Base-by-base conservation (phyloP, 2,329 filamentous ascomycete species). In the Fusarium hainanense region DNA sequence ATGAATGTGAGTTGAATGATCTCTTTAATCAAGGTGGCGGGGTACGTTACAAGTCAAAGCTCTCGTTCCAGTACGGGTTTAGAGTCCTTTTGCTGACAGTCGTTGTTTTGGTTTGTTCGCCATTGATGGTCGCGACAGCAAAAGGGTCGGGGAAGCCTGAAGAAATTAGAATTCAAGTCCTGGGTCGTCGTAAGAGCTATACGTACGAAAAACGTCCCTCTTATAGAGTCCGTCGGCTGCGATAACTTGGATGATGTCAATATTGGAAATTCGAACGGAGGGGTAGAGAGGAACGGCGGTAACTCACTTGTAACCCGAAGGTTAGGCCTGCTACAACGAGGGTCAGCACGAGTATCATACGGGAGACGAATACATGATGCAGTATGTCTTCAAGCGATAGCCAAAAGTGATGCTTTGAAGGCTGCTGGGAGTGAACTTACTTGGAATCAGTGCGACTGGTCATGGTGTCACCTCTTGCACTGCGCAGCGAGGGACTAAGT, bases 21-120 rank as follows among this genome's bases (percentile, higher is more conserved):
- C 51, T 50, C 60, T 52, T 51, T 32, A 47, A 54, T 54, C 54
- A 42, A 48, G 46, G 49, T 67, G 65, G 55, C 41, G 50, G 70
- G 62, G 65, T 47, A 64, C 91, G 76, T 89, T 89, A 98, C 96
- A 99, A 92, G 82, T 99, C 96, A 84, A 99, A 99, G 78, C 90
- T 94, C 85, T 99, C 96, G 82, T 99, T 99, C 96, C 96, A 99
- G 81, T 99, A 99, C n/a, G 96, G 96, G 81, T 98, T 98, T 81
- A 99, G 85, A 13, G 96, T 98, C 83, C 96, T 92, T 83, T 98
- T 98, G 81, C 96, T 97, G 74, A 98, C 96, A 40, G 91, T 91
- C 13, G 96, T 99, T n/a, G 96, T 98, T 82, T 94, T 93, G 62
- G 96, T 99, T 84, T 99, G 96, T 82, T 99, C 96, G 80, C 96